Base-by-base conservation (phyloP, 2,329 filamentous ascomycete genomes). In the Paraconiothyrium brasiliense region DNA sequence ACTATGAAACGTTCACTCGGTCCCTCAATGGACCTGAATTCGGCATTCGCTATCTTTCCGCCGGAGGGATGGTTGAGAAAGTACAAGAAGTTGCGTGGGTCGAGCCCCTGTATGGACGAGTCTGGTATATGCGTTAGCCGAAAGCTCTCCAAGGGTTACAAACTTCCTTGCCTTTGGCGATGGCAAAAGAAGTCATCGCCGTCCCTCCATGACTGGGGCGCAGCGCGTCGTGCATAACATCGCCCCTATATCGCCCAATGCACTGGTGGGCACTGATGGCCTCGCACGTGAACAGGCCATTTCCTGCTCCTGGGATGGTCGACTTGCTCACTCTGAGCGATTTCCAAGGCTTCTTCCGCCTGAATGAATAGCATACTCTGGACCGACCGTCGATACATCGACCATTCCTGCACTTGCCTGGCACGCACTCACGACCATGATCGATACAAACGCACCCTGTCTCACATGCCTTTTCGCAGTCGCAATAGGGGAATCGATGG, bases 401-500 rank as follows among this genome's bases (percentile, higher is more conserved):
- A 14, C 37, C 37, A 3, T n/a, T 1, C n/a, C 50, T 41, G 37
- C 50, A 54, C 35, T 54, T 43, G 11, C 22, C 37, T 37, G 50
- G 32, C n/a, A 51, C 16, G 13, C 50, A 54, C 37, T 54, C 50
- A 8, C 35, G 37, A 10, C 50, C 50, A 43, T 41, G 11, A n/a
- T 20, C 16, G 20, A 20, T 35, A 16, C 50, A 54, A n/a, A 14
- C 4, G 22, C 50, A 54, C 13, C 22, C 50, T 4, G 10, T 14
- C 3, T n/a, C 13, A 22, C 50, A 54, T 16, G 4, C 4, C 6
- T n/a, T 43, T 10, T 41, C 50, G 50, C 50, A 54, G 1, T 43
- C 20, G 35, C 50, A 54, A 30, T 30, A 32, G 9, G 50, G 50
- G 24, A 54, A 54, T 2, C 50, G 35, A 35, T 54, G 50, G 20